A percentile compares a stretch with the other conserved stretches of the same genome.
These are phyloP conservation scores for Thielaviopsis ethacetica DNA, from an alignment of 2,329 filamentous ascomycete genomes.

Conservation along the genomic window DNA sequence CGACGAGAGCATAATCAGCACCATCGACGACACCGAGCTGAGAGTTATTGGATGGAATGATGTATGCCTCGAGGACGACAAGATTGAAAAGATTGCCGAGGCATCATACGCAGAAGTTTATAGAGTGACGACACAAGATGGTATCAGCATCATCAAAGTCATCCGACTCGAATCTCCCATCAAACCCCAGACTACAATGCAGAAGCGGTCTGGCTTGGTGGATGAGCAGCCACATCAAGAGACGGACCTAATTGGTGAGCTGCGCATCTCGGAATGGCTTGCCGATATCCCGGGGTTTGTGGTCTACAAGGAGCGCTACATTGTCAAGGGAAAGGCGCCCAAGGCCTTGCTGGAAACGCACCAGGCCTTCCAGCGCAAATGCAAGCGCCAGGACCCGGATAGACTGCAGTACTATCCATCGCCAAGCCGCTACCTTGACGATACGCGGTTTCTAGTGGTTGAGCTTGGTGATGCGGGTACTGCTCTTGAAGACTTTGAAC, in stretches of 20 bases:
- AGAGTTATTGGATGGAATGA: constrained; percentile 39
- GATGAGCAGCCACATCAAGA: constrained; percentile 42
- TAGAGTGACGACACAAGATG: constrained; percentile 39
- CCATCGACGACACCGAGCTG: constrained; percentile 16
- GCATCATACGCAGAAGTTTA: constrained; percentile 53
- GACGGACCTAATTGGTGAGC: constrained; percentile 38
- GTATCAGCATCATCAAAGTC: constrained; percentile 49
- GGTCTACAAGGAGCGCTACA: constrained; percentile 46
- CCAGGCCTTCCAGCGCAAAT: constrained; percentile 36
- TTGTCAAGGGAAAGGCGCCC: constrained; percentile 39
- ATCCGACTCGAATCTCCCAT: constrained; percentile 43
- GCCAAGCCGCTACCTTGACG: constrained; percentile 40
- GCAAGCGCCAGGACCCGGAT: constrained; percentile 38
- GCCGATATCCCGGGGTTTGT: constrained; percentile 50
- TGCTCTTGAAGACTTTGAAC: constrained; percentile 41
- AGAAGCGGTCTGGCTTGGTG: constrained; percentile 35
- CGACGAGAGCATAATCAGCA: constrained; percentile 8
- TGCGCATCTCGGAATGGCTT: constrained; percentile 46
- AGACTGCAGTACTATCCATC: constrained; percentile 45
- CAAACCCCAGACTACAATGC: constrained; percentile 39
- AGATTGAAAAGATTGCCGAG: constrained; percentile 47
- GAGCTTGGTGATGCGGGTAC: constrained; percentile 47
- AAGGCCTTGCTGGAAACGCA: constrained; percentile 41
- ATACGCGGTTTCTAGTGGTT: constrained; percentile 42
- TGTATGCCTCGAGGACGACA: constrained; percentile 34